Conservation (phyloP, 495 filamentous ascomycete species). For the Cercophora newfieldiana region DNA sequence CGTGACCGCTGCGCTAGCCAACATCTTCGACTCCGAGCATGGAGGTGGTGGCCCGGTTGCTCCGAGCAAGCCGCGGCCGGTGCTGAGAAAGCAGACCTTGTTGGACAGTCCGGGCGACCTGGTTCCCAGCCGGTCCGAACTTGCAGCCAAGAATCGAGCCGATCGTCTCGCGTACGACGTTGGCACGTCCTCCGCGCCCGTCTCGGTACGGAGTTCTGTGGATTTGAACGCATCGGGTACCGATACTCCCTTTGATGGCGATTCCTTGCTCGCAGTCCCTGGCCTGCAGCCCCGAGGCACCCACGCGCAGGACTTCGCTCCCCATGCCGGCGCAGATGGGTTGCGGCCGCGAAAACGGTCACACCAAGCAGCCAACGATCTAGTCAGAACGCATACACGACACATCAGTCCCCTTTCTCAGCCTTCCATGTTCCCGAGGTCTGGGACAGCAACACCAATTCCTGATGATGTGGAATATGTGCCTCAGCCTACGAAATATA, state of each 20-base stretch:
- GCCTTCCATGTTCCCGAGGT: constrained; percentile 11
- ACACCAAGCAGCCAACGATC: constrained; percentile 26
- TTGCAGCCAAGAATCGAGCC: constrained; percentile 36
- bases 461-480: constrained; percentile 62
- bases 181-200: constrained; percentile 36
- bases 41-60: constrained; percentile 11
- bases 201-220: constrained; percentile 32
- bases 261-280: constrained; percentile 5
- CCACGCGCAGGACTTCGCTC: constrained; percentile 18
- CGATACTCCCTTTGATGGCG: constrained; percentile 3
- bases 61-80: constrained; percentile 31
- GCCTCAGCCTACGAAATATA: constrained; percentile 67
- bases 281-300: not conserved
- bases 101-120: constrained; percentile 11
- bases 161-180: constrained; percentile 37
- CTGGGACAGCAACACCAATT: constrained; percentile 32
- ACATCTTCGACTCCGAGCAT: constrained; percentile 26
- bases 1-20: constrained; percentile 25
- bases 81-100: constrained; percentile 26
- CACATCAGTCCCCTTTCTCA: constrained; percentile 22
- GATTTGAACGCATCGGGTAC: constrained; percentile 21
- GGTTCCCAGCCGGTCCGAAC: constrained; percentile 21
- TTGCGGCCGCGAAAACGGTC: constrained; percentile 21
- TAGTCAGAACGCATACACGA: constrained; percentile 29
- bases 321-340: not conserved